These are phyloP conservation scores for Atkinsonella hypoxylon DNA, from an alignment of 2,329 filamentous ascomycete genomes.

Conservation along the genomic window DNA sequence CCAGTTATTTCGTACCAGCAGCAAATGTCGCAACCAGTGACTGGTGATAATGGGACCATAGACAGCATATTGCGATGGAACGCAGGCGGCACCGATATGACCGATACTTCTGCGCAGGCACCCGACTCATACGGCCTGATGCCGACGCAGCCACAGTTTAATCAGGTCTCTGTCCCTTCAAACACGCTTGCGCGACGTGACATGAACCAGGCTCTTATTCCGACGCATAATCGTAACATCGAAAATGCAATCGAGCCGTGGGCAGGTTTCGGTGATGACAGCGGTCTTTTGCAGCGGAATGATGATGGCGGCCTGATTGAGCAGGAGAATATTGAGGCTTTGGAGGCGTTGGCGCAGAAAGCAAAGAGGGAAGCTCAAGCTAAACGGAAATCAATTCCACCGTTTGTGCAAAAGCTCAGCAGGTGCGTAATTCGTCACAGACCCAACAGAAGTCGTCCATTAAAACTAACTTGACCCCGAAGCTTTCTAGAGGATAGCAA, in stretches of 20 bases:
- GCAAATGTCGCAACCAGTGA: slow-evolving; percentile 36
- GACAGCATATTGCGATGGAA: slow-evolving; percentile 38
- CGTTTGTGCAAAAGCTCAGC: slow-evolving; percentile 95
- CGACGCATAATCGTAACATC: slow-evolving; percentile 28
- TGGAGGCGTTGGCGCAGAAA: slow-evolving; percentile 67
- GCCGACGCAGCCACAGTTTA: slow-evolving; percentile 22
- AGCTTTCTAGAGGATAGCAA: slow-evolving; percentile 91
- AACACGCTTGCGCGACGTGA: slow-evolving; percentile 41
- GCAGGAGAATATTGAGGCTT: slow-evolving; percentile 61
- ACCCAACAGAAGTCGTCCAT: not conserved
- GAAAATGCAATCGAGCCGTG: slow-evolving; percentile 28
- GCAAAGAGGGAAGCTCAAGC: slow-evolving; percentile 80
- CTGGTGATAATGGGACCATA: slow-evolving; percentile 31
- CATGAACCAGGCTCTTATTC: slow-evolving; percentile 38
- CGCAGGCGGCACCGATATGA: slow-evolving; percentile 25
- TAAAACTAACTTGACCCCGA: not conserved
- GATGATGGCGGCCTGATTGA: slow-evolving; percentile 27
- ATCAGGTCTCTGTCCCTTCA: slow-evolving; percentile 25
- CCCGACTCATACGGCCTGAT: slow-evolving; percentile 28
- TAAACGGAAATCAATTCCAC: slow-evolving; percentile 91
- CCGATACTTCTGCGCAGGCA: slow-evolving; percentile 21
- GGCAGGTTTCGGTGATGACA: slow-evolving; percentile 30
- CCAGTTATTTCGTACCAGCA: slow-evolving; percentile 46
- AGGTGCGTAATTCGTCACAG: slow-evolving; percentile 47
- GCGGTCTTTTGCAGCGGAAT: slow-evolving; percentile 24